These are phyloP conservation scores for Trichoderma semiorbis DNA, from an alignment of 2,329 filamentous ascomycete species.

Conservation along the genomic window DNA sequence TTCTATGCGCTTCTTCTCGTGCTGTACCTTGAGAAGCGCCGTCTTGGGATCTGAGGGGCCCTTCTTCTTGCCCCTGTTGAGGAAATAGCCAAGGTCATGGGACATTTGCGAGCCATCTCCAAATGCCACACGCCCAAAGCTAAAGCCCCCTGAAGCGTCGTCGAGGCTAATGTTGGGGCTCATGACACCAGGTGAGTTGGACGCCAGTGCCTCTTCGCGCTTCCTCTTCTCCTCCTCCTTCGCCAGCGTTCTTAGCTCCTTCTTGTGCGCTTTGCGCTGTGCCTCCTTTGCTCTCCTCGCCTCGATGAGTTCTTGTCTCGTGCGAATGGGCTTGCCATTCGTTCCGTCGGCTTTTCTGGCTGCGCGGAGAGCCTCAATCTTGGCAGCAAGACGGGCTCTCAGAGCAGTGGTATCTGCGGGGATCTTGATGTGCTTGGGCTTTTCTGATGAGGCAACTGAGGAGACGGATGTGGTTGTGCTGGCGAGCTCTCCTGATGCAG, in stretches of 20 bases:
- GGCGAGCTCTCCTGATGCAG: constrained; percentile 43
- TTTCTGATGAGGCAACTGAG: constrained; percentile 58
- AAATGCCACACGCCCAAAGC: constrained; percentile 90
- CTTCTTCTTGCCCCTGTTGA: constrained; percentile 59
- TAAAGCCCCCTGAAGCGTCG: constrained; percentile 64
- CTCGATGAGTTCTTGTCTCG: constrained; percentile 89
- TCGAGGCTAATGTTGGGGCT: constrained; percentile 52
- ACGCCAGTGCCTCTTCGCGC: constrained; percentile 60
- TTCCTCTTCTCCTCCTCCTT: constrained; percentile 74
- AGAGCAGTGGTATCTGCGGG: constrained; percentile 72
- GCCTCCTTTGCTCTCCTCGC: constrained; percentile 82
- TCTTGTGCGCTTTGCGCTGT: constrained; percentile 82
- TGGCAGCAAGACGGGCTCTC: constrained; percentile 73
- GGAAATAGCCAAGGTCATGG: constrained; percentile 62
- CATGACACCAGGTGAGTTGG: constrained; percentile 59
- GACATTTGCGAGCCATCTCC: constrained; percentile 79
- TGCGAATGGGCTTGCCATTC: constrained; percentile 73
- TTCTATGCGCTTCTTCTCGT: constrained; percentile 77
- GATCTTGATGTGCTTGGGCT: constrained; percentile 63
- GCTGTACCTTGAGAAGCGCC: constrained; percentile 79
- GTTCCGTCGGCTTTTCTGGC: constrained; percentile 82
- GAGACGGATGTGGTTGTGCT: constrained; percentile 66
- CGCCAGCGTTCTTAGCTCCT: constrained; percentile 72
- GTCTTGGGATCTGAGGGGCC: constrained; percentile 82
- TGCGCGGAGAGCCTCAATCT: constrained; percentile 79